Evolutionary conservation across 805 yeast genomes (phyloP), one percentile per base, ranked within the genome.

Genomic region (Candida arabinofermentans): DNA sequence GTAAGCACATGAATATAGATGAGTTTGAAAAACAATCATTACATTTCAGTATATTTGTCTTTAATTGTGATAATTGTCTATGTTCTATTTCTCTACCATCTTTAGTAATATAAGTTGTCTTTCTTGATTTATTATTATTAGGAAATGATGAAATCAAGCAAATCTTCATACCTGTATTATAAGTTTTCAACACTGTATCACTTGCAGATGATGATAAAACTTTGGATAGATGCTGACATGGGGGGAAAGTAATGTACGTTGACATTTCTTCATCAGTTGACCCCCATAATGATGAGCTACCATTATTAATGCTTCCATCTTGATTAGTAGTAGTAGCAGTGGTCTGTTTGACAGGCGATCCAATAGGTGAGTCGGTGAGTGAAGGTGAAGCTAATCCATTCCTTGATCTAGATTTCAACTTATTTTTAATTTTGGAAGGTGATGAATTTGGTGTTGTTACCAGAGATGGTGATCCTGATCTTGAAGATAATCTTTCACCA

Each of bases 1-100:
- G 90, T 30, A 86, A 59, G 59, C 95, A 86, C 71, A 84, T 75
- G 53, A 72, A 81, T 19, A 68, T 53, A 46, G 69, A 54, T 54
- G 72, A 68, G 34, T 56, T 56, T 21, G 65, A 51, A 8, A 62
- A 54, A 51, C 86, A 81, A 26, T 70, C 74, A 19, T 73, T 63
- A 52, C 88, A 81, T 43, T 64, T 65, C 22, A 79, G 55, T 3
- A 77, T 69, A 31, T 60, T 64, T 2, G 71, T 52, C 51, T 74
- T 72, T 39, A 74, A 56, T 24, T 59, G 64, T 36, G 67, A 49
- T 30, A 81, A 57, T 39, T 65, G 63, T 12, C 50, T 52, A 30
- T 55, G 63, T 21, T 74, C 69, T 8, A 59, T 52, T 27, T 61
- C 52, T 16, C 69, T 62, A 33, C 75, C 77, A 46, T 65, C 59